phyloP scores from a whole-genome alignment of 1,139 yeast genomes.

The Debaryomyces singareniensis region DNA sequence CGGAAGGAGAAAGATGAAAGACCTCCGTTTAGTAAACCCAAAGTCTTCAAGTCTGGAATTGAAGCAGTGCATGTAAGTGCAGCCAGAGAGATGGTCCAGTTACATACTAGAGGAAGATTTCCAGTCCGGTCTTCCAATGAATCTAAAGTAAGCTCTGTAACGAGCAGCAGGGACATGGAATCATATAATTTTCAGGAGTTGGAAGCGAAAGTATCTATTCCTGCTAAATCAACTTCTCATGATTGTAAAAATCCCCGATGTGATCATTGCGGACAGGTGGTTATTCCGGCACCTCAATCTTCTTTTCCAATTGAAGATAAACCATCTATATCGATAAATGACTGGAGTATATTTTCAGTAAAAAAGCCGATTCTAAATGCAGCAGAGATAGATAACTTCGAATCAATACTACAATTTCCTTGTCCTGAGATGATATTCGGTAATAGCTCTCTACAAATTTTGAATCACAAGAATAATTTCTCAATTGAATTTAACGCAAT shows the following conservation, averaged over 20 bases:
- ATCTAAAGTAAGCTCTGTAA: not conserved
- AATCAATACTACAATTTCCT: conserved; percentile 62
- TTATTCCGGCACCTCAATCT: conserved; percentile 68
- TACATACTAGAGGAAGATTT: conserved; percentile 32
- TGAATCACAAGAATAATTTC: conserved; percentile 35
- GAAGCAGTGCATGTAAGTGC: conserved; percentile 51
- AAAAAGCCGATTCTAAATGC: conserved; percentile 76
- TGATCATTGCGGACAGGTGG: conserved; percentile 59
- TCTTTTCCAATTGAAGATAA: conserved; percentile 54
- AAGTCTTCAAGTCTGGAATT: conserved; percentile 25
- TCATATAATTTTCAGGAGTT: too few relatives aligned
- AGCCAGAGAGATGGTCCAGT: conserved; percentile 58
- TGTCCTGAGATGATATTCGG: conserved; percentile 98
- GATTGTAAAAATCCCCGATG: conserved; percentile 50
- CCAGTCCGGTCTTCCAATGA: conserved; percentile 12
- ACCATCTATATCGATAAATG: conserved; percentile 59
- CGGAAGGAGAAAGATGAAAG: not conserved
- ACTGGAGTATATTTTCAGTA: conserved; percentile 72
- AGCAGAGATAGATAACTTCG: conserved; percentile 68
- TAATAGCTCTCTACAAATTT: conserved; percentile 60
- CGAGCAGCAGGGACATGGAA: conserved; percentile 2
- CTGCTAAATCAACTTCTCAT: conserved; percentile 27
- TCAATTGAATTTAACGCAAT: conserved; percentile 63
- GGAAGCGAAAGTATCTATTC: conserved; percentile 17
- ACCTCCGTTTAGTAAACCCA: not conserved